These are phyloP conservation scores for Ormosia emarginata DNA, from an alignment of 306 rosid genomes.

Conservation along the genomic window DNA sequence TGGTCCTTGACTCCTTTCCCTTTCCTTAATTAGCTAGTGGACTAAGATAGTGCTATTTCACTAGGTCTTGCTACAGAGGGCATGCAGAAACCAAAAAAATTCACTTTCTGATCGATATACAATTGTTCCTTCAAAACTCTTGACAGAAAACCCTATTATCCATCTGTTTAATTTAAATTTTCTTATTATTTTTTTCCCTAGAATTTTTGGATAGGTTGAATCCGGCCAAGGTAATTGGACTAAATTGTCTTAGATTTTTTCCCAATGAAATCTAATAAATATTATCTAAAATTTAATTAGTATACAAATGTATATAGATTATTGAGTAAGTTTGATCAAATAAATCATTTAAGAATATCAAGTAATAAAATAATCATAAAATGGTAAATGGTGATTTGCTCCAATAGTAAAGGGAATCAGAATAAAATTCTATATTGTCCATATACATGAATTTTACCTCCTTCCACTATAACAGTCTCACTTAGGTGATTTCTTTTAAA, in stretches of 20 bases:
- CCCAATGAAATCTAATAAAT: background rate
- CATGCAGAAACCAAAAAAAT: background rate
- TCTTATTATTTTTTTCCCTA: background rate
- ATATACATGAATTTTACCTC: background rate
- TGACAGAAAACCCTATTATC: background rate
- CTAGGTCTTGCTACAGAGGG: background rate
- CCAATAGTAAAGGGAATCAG: conserved; percentile 11
- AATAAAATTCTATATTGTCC: conserved; percentile 1
- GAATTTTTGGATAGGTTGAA: background rate
- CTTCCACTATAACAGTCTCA: background rate
- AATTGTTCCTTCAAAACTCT: background rate
- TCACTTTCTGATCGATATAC: background rate
- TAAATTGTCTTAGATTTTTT: background rate
- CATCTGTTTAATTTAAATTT: background rate
- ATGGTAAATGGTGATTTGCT: background rate
- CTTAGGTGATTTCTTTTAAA: background rate
- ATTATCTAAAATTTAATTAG: background rate
- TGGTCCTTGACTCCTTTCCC: conserved; percentile 22
- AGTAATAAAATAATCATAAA: background rate
- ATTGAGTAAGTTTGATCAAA: background rate
- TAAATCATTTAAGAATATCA: background rate
- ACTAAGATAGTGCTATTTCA: conserved; percentile 15
- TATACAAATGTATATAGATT: background rate
- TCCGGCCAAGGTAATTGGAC: background rate
- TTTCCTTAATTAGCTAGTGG: conserved; percentile 25